Conservation (phyloP, 768 basidiomycete genomes). For the Suillus fuscotomentosus region DNA sequence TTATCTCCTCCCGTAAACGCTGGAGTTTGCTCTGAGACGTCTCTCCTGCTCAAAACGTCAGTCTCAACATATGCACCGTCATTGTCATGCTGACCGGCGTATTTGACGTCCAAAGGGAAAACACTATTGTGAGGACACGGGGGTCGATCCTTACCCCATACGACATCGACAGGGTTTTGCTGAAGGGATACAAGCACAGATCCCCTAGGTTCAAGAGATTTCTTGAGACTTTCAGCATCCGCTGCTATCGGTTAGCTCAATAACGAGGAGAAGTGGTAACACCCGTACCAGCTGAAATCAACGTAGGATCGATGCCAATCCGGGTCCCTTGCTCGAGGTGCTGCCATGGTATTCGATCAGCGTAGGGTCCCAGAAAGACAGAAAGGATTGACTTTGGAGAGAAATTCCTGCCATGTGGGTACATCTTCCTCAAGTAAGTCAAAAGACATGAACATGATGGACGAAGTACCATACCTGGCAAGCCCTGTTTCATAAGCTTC, state of each 20-base stretch:
- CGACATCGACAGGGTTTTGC: conserved; percentile 73
- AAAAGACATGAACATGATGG: conserved; percentile 12
- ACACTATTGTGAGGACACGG: conserved; percentile 63
- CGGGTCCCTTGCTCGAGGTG: conserved; percentile 58
- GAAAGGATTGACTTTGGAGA: conserved; percentile 54
- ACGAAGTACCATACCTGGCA: conserved; percentile 53
- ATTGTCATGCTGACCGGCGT: conserved; percentile 49
- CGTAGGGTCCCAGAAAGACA: not conserved
- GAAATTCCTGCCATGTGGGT: conserved; percentile 87
- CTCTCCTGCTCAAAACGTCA: conserved; percentile 43
- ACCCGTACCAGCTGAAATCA: conserved; percentile 60
- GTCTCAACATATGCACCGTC: not conserved
- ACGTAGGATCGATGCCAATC: conserved; percentile 81
- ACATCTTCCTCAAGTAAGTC: conserved; percentile 53
- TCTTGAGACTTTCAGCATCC: conserved; percentile 63
- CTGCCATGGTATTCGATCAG: conserved; percentile 31
- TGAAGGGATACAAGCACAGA: conserved; percentile 66
- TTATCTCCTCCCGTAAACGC: conserved; percentile 62
- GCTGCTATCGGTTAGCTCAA: conserved; percentile 32
- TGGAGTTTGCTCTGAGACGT: conserved; percentile 65
- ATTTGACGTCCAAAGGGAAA: conserved; percentile 70
- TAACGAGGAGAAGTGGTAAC: not conserved
- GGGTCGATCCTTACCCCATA: conserved; percentile 74
- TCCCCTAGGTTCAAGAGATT: conserved; percentile 50
- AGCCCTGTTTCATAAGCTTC: conserved; percentile 90